Percentiles rank a stretch among this genome's conserved stretches.
Evolutionary conservation across 495 filamentous ascomycete species (phyloP).

Genomic region (Neurospora sp.): DNA sequence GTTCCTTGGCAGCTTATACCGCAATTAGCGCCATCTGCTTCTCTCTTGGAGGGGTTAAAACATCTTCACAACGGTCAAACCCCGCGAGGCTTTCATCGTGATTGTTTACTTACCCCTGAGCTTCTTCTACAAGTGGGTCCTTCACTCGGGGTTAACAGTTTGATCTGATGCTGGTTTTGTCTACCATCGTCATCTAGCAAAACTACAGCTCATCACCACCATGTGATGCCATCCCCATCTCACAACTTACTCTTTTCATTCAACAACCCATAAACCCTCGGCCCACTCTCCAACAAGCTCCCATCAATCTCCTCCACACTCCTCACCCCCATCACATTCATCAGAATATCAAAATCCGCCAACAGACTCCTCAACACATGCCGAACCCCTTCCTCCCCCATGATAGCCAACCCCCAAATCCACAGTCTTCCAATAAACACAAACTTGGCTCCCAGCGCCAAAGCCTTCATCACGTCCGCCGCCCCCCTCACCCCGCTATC

Average conservation of each 20-base stretch:
- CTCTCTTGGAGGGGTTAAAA: background rate
- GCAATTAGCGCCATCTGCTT: background rate
- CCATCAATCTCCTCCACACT: slow-evolving; percentile 43
- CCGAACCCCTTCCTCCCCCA: slow-evolving; percentile 47
- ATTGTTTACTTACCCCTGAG: background rate
- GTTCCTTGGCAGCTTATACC: background rate
- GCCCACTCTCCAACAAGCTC: slow-evolving; percentile 34
- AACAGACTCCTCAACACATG: slow-evolving; percentile 47
- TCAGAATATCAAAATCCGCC: slow-evolving; percentile 52
- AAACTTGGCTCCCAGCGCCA: slow-evolving; percentile 44
- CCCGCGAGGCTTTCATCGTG: background rate
- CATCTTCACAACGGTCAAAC: background rate
- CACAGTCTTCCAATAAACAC: slow-evolving; percentile 42
- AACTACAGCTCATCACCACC: background rate
- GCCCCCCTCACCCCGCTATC: slow-evolving; percentile 42
- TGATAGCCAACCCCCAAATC: slow-evolving; percentile 41
- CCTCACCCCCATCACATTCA: slow-evolving; percentile 47
- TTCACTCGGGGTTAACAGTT: too few relatives aligned
- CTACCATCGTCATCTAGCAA: background rate
- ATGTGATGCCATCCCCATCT: background rate
- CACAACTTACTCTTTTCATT: background rate
- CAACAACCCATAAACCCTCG: background rate
- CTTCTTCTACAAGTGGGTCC: background rate
- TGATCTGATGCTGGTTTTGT: too few relatives aligned
- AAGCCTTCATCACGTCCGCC: slow-evolving; percentile 39